phyloP scores from a whole-genome alignment of 352 stramenopile species.

The Phytophthora ohioensis region DNA sequence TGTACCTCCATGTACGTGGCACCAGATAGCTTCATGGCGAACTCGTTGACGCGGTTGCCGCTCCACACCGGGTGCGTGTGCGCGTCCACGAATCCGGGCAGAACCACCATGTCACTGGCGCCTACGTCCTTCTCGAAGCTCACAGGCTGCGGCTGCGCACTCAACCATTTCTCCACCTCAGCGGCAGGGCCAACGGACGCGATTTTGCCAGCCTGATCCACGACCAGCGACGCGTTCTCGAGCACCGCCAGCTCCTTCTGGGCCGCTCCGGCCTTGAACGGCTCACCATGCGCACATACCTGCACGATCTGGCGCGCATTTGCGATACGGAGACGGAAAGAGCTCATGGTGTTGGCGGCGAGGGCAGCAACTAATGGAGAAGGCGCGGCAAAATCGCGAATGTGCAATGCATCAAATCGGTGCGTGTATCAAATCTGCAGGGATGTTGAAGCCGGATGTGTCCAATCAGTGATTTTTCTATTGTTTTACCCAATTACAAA shows the following conservation, averaged over 20 bases:
- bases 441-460: constrained; percentile 27
- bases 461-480: constrained; percentile 21
- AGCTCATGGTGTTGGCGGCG: constrained; percentile 53
- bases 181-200: constrained; percentile 64
- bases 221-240: constrained; percentile 64
- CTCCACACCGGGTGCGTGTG: constrained; percentile 89
- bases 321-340: constrained; percentile 71
- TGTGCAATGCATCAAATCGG: constrained; percentile 28
- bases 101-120: constrained; percentile 68
- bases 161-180: constrained; percentile 68
- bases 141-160: constrained; percentile 62
- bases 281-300: constrained; percentile 69
- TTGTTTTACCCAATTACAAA: constrained; percentile 13
- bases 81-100: constrained; percentile 83
- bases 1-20: constrained; percentile 90
- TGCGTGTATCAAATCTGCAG: constrained; percentile 20
- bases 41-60: constrained; percentile 87
- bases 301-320: constrained; percentile 80
- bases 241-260: constrained; percentile 76
- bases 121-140: constrained; percentile 81
- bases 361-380: constrained; percentile 12
- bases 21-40: constrained; percentile 87
- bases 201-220: constrained; percentile 63
- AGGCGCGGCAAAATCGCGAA: constrained; percentile 26
- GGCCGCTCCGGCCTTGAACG: constrained; percentile 67